Base-by-base conservation (phyloP, 2,329 filamentous ascomycete genomes). In the Metarhizium rileyi region DNA sequence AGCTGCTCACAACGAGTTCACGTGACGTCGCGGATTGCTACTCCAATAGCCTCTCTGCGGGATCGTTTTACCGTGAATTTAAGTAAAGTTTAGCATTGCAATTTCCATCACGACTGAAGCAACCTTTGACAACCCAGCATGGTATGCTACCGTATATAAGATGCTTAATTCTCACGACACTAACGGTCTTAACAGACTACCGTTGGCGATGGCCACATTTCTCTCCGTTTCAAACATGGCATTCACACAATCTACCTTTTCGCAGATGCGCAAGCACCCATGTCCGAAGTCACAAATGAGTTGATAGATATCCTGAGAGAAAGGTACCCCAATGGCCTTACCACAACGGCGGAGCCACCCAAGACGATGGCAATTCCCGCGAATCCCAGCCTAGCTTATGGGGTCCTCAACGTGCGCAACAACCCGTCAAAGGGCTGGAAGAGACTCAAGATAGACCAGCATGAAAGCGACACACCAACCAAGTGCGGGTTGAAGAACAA, bases 201-300 rank as follows among this genome's bases (percentile, higher is more conserved):
- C 14, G 56, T 69, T 20, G 66, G 70, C 52, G 73, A 80, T 42
- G 68, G 73, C n/a, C 70, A 76, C 56, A 73, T 79, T 58, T 87
- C 84, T 9, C 69, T 90, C 49, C 77, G 83, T 52, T 81, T 90
- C 69, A 89, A 88, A 65, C 77, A 86, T 63, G 81, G 84, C 61
- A 79, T 80, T 51, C 78, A 82, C 58, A 90, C 84, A 4, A 73
- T 89, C 55, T 79, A 86, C 58, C 72, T 90, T 51, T 82, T 86
- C 53, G 74, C 84, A 43, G 75, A 80, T 36, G 69, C 80, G 5
- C 68, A 75, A 14, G 74, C 75, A 36, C 66, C 80, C 10, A 79
- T 88, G 59, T 66, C 71, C 16, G 65, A 71, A 1, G 69, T 86
- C 51, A 80, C 80, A 50, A 57, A 70, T 18, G 74, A 80, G 20